Base-by-base conservation (phyloP, 352 stramenopile genomes). In the Discostella stelligera region DNA sequence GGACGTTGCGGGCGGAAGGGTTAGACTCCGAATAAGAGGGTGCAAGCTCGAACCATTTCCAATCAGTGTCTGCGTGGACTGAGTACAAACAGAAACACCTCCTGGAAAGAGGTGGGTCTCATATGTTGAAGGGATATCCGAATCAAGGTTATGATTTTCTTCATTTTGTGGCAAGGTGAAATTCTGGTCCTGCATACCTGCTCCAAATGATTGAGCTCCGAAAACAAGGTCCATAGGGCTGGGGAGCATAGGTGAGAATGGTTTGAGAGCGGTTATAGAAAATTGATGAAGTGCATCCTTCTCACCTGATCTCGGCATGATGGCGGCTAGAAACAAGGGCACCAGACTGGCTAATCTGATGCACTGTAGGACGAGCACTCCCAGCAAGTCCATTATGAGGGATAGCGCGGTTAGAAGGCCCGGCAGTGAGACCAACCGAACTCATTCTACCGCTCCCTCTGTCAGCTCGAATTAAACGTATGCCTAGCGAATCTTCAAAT, bases 211-310 rank as follows among this genome's bases (percentile, higher is more conserved):
- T 23, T 84, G 83, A 23, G 79, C 85, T 61, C 82, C 86, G 82
- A 79, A 94, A 10, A 91, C 74, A 67, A 78, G 89, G 37, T 93
- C 88, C 80, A 91, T 91, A 25, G 85, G 80, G 61, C 70, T 89
- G 13, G 65, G 65, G 20, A 53, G 18, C 0, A 56, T 56, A 7
- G 16, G 23, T 9, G 23, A 56, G 49, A 32, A 32, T 32, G 27
- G 27, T 32, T 32, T 32, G 27, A 39, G 18, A 48, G 18, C 2
- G 25, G 37, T 44, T 3, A 3, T 8, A 49, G 27, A 44, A 25
- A 63, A 49, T 41, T 13, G 41, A 4, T 13, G 21, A 14, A 10
- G 4, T 23, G 2, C 3, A 44, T 44, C 7, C 13, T 23, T 21
- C 58, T 65, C 32, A 54, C 58, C 50, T 71, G 0, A 56, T 37